Evolutionary conservation across 345 rosid species (phyloP), one percentile per base, ranked within the genome.

Genomic region (Hirschfeldia incana): DNA sequence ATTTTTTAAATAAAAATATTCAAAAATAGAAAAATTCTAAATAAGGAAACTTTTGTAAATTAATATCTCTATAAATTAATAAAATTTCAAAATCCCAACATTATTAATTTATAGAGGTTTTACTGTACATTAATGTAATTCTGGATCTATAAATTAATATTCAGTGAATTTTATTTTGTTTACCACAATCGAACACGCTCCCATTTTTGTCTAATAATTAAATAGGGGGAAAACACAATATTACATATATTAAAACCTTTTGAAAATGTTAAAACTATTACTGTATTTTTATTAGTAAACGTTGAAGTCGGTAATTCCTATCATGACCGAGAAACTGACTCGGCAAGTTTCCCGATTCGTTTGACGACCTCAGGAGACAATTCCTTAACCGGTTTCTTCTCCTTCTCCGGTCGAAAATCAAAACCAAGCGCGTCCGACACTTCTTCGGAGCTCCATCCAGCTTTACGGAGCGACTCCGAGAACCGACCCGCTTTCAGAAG

Each of bases 371-470:
- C 89, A 17, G 97, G 96, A n/a, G 98, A 90, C 36, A 92, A 58
- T 70, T 86, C 87, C 85, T 87, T 88, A 0, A 67, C 91, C 79
- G 89, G 93, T 87, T 84, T 93, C 83, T 75, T 88, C 81, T 82
- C 96, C 84, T 91, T 93, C 82, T 84, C 92, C 83, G 85, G 88
- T 83, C 92, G 87, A 75, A 89, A 90, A 88, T 93, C 92, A 57
- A 95, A 91, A 5, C 96, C 91, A 1, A 95, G 76, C 0, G 92
- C 97, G n/a, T 95, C 98, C 64, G 98, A 89, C 0, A 95, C 98
- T 70, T 95, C 98, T 9, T 95, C 99, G 55, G 97, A 88, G 92
- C 94, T 95, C 99, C 99, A 95, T 64, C 99, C 99, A 29, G 96
- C 90, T 80, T 90, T 89, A 0, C 92, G 89, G 51, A 95, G 97